Percentiles rank a stretch among this genome's conserved stretches.
Evolutionary conservation across 2,329 filamentous ascomycete species (phyloP).

Genomic region (Stemphylium lycopersici): DNA sequence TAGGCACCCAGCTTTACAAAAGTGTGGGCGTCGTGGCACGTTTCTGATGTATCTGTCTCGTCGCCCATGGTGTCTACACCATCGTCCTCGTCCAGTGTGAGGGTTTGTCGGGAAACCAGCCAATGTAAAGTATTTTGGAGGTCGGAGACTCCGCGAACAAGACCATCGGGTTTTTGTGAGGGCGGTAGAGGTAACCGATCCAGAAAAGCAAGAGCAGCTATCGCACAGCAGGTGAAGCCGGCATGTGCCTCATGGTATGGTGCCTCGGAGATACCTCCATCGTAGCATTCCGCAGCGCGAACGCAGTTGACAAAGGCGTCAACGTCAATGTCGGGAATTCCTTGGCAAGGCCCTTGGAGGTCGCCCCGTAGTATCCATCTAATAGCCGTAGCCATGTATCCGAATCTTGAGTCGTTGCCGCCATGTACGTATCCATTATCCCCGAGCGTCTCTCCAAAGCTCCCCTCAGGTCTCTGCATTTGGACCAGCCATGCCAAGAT

Average conservation of each 20-base stretch:
- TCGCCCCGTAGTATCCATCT: constrained; percentile 78
- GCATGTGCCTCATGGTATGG: constrained; percentile 84
- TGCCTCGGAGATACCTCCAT: constrained; percentile 81
- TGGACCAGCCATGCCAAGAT: constrained; percentile 75
- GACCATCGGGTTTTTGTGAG: constrained; percentile 31
- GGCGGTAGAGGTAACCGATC: constrained; percentile 58
- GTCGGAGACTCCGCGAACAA: constrained; percentile 45
- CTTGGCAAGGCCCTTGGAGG: constrained; percentile 59
- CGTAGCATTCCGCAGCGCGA: constrained; percentile 72
- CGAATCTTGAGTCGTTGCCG: constrained; percentile 84
- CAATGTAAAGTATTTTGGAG: constrained; percentile 52
- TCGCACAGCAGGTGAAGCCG: constrained; percentile 88
- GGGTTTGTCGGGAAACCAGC: constrained; percentile 56
- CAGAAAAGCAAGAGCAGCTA: constrained; percentile 79
- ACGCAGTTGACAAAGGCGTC: constrained; percentile 74
- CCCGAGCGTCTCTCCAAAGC: constrained; percentile 83
- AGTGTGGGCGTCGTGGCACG: constrained; percentile 49
- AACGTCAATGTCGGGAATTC: constrained; percentile 75
- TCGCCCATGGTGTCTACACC: constrained; percentile 46
- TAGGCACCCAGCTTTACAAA: constrained; percentile 45
- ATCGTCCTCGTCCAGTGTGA: constrained; percentile 52
- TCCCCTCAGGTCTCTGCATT: constrained; percentile 83
- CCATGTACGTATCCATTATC: constrained; percentile 70
- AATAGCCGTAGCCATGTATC: constrained; percentile 81
- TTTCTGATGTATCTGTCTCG: constrained; percentile 48